Base-by-base conservation (phyloP, 345 rosid genomes). In the Pseudoturritis turrita region DNA sequence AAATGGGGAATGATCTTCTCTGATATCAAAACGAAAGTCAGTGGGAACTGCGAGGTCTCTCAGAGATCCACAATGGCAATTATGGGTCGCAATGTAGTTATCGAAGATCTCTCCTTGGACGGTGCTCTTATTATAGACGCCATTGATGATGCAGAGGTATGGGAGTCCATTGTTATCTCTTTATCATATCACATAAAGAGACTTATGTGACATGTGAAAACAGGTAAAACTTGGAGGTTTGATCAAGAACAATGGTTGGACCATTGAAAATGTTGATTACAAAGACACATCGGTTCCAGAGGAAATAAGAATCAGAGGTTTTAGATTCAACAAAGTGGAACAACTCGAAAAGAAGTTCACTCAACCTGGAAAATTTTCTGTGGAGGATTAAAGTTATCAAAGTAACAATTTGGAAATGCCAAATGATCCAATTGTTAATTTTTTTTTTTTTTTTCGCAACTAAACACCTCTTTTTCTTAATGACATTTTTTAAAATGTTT, bases 1-100 rank as follows among this genome's bases (percentile, higher is more conserved):
- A 87, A 83, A 72, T 95, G 99, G 99, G 97, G 93, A 51, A 54
- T 87, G 68, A 82, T 89, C 35, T 91, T 89, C 75, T 61, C 88
- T 10, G 96, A 89, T 5, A 72, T 95, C 66, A 87, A 87, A 74
- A 77, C 62, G 10, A 95, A 91, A 89, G 83, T 88, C 4, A 22
- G 75, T 4, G 87, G 85, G 60, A 85, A 60, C 77, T 85, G 88
- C 69, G 80, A 87, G 10, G 44, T 94, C 37, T 83, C 97, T 82
- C 93, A 81, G 47, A 87, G 77, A 64, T 94, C 97, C 2, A 83
- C 90, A 0, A 37, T 89, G 87, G 93, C 82, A 63, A 79, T 91
- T n/a, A 83, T 75, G 55, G 99, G 99, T 47, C 76, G 71, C 10
- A 78, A 87, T 69, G 78, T 89, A 21, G 35, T 76, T 29, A 57